Evolutionary conservation across 345 rosid genomes (phyloP).

Genomic region (Salix viminalis): DNA sequence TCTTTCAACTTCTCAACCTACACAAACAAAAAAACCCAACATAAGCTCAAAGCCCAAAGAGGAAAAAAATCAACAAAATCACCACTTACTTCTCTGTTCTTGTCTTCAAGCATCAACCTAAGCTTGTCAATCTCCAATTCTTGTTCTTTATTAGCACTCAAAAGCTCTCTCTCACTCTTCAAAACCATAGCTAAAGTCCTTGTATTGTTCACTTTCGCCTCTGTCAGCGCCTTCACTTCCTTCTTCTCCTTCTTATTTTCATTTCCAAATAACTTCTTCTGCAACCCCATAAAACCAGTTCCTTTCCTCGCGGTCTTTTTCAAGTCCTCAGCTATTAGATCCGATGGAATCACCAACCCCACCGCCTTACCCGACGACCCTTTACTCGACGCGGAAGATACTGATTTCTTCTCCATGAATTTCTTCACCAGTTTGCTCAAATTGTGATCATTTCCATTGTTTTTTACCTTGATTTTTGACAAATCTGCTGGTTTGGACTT

Average conservation of each 20-base stretch:
- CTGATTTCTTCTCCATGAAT: conserved; percentile 53
- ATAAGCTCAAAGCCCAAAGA: background rate
- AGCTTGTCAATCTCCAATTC: conserved; percentile 56
- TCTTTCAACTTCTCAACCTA: conserved; percentile 93
- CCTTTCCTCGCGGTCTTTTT: conserved; percentile 57
- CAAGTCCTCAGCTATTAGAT: conserved; percentile 60
- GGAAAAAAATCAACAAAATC: background rate
- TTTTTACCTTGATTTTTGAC: conserved; percentile 19
- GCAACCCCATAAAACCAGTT: conserved; percentile 47
- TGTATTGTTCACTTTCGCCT: conserved; percentile 59
- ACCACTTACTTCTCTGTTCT: conserved; percentile 59
- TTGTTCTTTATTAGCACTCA: conserved; percentile 62
- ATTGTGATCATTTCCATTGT: conserved; percentile 25
- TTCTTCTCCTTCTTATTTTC: conserved; percentile 38
- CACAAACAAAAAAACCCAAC: conserved; percentile 6
- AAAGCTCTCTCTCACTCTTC: conserved; percentile 85
- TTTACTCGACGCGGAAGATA: conserved; percentile 7
- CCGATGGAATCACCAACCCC: conserved; percentile 50
- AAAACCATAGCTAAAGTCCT: conserved; percentile 88
- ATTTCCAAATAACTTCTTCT: conserved; percentile 71
- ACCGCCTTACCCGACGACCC: conserved; percentile 30
- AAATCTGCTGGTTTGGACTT: conserved; percentile 48
- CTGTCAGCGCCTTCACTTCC: conserved; percentile 62
- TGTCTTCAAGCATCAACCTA: conserved; percentile 49
- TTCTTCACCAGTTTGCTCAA: conserved; percentile 63